Base-by-base conservation (phyloP, 805 yeast genomes). In the Zygoascus tannicola region DNA sequence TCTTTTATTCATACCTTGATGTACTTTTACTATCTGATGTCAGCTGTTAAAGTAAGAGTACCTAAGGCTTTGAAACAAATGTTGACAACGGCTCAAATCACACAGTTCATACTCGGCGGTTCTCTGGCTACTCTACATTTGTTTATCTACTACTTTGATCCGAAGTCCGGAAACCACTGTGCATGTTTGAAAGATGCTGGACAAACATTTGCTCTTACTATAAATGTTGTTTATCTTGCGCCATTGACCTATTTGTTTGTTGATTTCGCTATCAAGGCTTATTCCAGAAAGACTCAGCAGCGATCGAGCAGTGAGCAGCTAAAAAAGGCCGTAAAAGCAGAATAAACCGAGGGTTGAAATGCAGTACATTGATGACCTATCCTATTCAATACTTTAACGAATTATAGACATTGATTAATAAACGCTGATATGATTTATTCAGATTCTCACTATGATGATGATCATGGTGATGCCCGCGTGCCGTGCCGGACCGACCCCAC, bases 1-100 rank as follows among this genome's bases (percentile, higher is more conserved):
- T 80, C 85, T n/a, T 75, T 81, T 58, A 80, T 81, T 56, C 87
- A 81, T 66, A 67, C 82, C 21, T 70, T 81, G 58, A 81, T 81
- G 87, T 81, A 81, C 68, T 70, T 75, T 45, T 81, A 81, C 65
- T 81, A 75, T 66, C 66, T 80, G 2, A 67, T 81, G 51, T 67
- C 80, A 7, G 74, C 83, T 48, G 62, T 80, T 49, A 69, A 75
- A 50, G 67, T 80, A 50, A 64, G 66, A 38, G 79, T 80, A 15
- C 86, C 86, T 4, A 64, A 56, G 36, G 48, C 69, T 18, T 66
- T 76, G 62, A 81, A 81, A 61, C 70, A 78, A 49, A 60, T 71
- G 1, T 70, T 81, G 53, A 81, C 87, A 15, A 67, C 80, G 5
- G 65, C 80, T 62, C 87, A 81, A 60, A 81, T 81, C 53, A 65